Evolutionary conservation across 768 basidiomycete species (phyloP), one percentile per base, ranked within the genome.

Genomic region (Amanita pallidorosea): DNA sequence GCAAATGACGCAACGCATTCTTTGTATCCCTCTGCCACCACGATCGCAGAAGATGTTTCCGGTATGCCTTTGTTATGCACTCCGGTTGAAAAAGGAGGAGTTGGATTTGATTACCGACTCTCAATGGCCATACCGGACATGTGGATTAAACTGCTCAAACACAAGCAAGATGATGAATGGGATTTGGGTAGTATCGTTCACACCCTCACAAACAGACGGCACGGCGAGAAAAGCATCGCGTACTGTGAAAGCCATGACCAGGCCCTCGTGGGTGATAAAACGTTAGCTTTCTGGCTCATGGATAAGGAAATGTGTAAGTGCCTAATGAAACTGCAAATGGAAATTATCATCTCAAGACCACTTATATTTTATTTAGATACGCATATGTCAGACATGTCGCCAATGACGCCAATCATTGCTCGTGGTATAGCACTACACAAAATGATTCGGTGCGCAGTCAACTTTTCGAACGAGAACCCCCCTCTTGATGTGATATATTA

Each of bases 81-180:
- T 9, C 81, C 92, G 2, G 83, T 86, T 34, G 59, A 70, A 36
- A 74, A 83, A 53, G 96, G 95, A 42, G 96, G 96, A 12, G 73
- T 99, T 47, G 96, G 95, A 4, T 99, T 98, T 68, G 96, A 99
- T 69, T 99, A 97, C 67, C 86, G 96, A 29, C 73, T 99, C 42
- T 91, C 92, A 25, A 99, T 98, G 96, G 96, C 96, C 18, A 79
- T 99, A 47, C 96, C 96, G 2, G 96, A 99, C 66, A 97, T 95
- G 93, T 99, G 93, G 92, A 99, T 99, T 73, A 98, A 99, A 67
- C 74, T 98, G 23, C 78, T 98, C 57, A 99, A 98, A 65, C 96
- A 99, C 69, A 80, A 79, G 61, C 55, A 67, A 2, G 96, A 99
- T 63, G 78, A 85, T 54, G 77, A 84, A 37, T 99, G 96, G 96